phyloP scores from a whole-genome alignment of 768 basidiomycete genomes.

The Pisolithus orientalis region DNA sequence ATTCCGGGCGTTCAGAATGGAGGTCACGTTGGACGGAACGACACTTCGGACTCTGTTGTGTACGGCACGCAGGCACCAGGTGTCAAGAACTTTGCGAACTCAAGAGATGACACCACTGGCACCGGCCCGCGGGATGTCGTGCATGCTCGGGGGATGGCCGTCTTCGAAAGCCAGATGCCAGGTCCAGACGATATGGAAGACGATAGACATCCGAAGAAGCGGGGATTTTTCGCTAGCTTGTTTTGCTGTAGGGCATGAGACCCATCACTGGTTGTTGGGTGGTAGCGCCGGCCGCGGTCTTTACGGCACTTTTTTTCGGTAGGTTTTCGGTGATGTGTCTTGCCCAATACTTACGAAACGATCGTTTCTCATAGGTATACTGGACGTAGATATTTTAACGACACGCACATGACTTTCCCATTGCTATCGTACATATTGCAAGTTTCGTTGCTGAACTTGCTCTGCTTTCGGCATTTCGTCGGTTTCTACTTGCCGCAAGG shows the following conservation, averaged over 20 bases:
- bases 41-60: constrained; percentile 63
- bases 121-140: constrained; percentile 27
- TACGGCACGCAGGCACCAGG: constrained; percentile 46
- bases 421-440: constrained; percentile 27
- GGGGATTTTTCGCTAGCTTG: constrained; percentile 55
- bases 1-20: constrained; percentile 32
- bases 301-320: constrained; percentile 12
- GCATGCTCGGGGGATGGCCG: constrained; percentile 48
- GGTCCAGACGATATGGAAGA: constrained; percentile 56
- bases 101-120: constrained; percentile 48
- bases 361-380: constrained; percentile 7
- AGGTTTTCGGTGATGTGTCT: neutral
- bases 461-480: too few species aligned
- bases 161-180: constrained; percentile 65
- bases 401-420: constrained; percentile 16
- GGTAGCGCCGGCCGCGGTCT: constrained; percentile 25
- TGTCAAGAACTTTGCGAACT: constrained; percentile 45
- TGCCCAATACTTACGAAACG: too few species aligned
- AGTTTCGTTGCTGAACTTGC: constrained; percentile 26
- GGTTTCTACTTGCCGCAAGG: neutral
- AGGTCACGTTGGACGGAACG: constrained; percentile 38
- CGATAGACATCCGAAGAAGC: constrained; percentile 56
- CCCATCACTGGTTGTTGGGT: constrained; percentile 22
- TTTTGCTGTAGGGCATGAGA: constrained; percentile 65
- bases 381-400: constrained; percentile 22